Evolutionary conservation across 1,284 basidiomycete species (phyloP).

Genomic region (Apiotrichum laibachii): DNA sequence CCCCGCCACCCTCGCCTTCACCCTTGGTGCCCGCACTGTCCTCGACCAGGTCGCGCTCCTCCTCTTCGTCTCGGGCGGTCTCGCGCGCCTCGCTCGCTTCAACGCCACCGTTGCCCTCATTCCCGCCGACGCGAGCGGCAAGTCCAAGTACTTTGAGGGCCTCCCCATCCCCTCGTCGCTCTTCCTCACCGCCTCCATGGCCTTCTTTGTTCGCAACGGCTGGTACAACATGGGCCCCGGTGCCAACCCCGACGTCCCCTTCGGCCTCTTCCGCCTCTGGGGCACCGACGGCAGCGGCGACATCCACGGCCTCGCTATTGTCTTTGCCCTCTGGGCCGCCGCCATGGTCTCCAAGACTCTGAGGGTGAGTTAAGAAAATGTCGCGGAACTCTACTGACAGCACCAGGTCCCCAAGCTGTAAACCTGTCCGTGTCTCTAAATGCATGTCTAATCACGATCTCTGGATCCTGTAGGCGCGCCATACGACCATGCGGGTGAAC

Average conservation of each 20-base stretch:
- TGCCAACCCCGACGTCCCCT: conserved; percentile 58
- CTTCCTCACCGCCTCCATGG: conserved; percentile 72
- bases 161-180: conserved; percentile 93
- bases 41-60: conserved; percentile 85
- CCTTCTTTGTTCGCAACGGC: conserved; percentile 77
- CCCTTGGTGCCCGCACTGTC: conserved; percentile 81
- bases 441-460: conserved; percentile 3
- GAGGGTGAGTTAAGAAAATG: conserved; percentile 54
- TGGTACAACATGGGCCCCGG: conserved; percentile 60
- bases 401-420: conserved; percentile 6
- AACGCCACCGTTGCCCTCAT: conserved; percentile 96
- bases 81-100: conserved; percentile 94
- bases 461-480: background rate
- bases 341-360: conserved; percentile 96
- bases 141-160: conserved; percentile 94
- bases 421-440: background rate
- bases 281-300: conserved; percentile 70
- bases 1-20: conserved; percentile 87
- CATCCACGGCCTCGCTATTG: conserved; percentile 67
- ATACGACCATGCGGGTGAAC: background rate
- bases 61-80: conserved; percentile 89
- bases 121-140: conserved; percentile 83
- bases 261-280: conserved; percentile 69
- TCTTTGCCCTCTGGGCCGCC: conserved; percentile 80
- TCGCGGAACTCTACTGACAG: background rate